Base-by-base conservation (phyloP, 495 filamentous ascomycete genomes). In the Aspergillus ellipticus region DNA sequence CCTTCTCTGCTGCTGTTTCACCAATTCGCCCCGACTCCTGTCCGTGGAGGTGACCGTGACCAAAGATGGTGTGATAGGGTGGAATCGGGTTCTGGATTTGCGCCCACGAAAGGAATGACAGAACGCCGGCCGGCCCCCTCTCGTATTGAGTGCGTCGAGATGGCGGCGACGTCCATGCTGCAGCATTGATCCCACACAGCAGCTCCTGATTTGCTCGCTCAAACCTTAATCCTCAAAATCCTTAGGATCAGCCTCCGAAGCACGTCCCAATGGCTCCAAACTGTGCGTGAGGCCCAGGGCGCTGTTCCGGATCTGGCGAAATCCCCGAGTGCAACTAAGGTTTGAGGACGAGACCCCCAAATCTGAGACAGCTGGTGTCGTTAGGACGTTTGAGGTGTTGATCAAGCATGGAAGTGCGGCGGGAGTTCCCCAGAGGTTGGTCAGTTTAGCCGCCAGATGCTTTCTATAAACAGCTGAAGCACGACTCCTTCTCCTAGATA, bases 231-330 rank as follows among this genome's bases (percentile, higher is more conserved):
- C 51, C 20, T 42, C 31, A 39, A 20, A 46, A 43, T 41, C 33
- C 29, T 24, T 37, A 20, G 39, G 50, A 24, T 29, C 43, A 47
- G 48, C 49, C 45, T 50, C 35, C 53, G 45, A 55, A 58, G 52
- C 59, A 45, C 54, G 46, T 43, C 35, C 57, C 53, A 52, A 54
- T 16, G 20, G 42, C 39, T 50, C 26, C 52, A 31, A 58, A 49
- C 48, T 33, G 49, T 47, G 54, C 21, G 42, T 35, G 41, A 55
- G 54, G 37, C 5, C 33, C 37, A 53, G 21, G 48, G 28, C 52
- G 28, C 56, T 52, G 63, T 60, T 61, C 63, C 60, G 35, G 39
- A 62, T 56, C 43, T 29, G 53, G 63, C 29, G 54, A 66, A 60
- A 60, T 41, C 57, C 55, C 63, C 63, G 59, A 51, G 29, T 52